Evolutionary conservation across 352 stramenopile species (phyloP).

Genomic region (Thraustochytrium sp.): DNA sequence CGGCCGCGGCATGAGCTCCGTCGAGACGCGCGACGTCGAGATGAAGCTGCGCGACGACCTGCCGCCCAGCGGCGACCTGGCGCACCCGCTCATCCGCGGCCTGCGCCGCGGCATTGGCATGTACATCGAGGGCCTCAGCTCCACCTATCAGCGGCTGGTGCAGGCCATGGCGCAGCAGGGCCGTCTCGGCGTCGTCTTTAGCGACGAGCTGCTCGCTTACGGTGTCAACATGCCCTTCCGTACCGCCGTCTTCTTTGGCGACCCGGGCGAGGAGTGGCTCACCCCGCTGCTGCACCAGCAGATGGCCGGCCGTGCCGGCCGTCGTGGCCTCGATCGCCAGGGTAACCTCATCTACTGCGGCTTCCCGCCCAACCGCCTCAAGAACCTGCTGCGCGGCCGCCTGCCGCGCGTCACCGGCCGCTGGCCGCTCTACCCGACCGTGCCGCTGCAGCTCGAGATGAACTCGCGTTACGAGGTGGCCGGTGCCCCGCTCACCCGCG

Average conservation of each 20-base stretch:
- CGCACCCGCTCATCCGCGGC: constrained; percentile 68
- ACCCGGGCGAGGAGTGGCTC: constrained; percentile 82
- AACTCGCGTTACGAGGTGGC: constrained; percentile 75
- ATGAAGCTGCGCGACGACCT: constrained; percentile 65
- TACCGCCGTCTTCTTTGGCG: constrained; percentile 94
- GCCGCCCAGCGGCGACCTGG: constrained; percentile 9
- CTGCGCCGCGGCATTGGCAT: constrained; percentile 94
- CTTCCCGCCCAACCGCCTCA: constrained; percentile 86
- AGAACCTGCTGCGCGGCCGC: constrained; percentile 91
- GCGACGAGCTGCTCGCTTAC: constrained; percentile 93
- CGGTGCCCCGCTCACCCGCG: constrained; percentile 63
- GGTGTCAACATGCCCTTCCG: constrained; percentile 99
- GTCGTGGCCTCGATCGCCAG: constrained; percentile 93
- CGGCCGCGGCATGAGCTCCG: constrained; percentile 84
- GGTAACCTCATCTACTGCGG: constrained; percentile 93
- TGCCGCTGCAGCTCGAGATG: constrained; percentile 81
- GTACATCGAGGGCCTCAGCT: constrained; percentile 88
- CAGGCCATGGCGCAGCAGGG: constrained; percentile 92
- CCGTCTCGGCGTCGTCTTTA: constrained; percentile 94
- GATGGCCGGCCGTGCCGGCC: constrained; percentile 94
- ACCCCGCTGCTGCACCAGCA: constrained; percentile 96
- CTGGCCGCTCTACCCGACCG: constrained; percentile 80
- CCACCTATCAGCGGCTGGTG: constrained; percentile 88
- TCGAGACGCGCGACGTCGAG: constrained; percentile 75
- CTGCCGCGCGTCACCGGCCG: constrained; percentile 86